phyloP scores from a whole-genome alignment of 2,329 filamentous ascomycete genomes.

The Dactylellina leptospora region DNA sequence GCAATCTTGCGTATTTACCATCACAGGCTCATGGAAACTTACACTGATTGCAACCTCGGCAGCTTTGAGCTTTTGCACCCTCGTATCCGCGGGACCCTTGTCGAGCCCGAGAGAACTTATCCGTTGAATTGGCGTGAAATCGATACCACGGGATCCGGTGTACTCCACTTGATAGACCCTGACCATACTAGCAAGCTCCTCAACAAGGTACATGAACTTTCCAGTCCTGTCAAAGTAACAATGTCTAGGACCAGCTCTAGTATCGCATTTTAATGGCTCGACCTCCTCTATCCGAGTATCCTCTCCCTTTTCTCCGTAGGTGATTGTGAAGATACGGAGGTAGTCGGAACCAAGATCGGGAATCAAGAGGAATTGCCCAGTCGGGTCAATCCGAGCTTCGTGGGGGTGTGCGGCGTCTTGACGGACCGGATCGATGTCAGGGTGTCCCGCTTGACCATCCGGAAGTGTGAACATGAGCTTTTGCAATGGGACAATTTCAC shows the following conservation, averaged over 20 bases:
- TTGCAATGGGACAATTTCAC: slow-evolving; percentile 45
- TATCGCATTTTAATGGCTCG: slow-evolving; percentile 62
- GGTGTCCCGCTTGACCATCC: slow-evolving; percentile 45
- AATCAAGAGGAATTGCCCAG: slow-evolving; percentile 69
- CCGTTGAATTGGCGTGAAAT: slow-evolving; percentile 61
- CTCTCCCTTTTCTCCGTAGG: slow-evolving; percentile 49
- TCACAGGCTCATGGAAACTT: slow-evolving; percentile 58
- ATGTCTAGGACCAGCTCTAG: slow-evolving; percentile 73
- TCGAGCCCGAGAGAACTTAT: slow-evolving; percentile 63
- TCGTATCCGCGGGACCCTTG: slow-evolving; percentile 43
- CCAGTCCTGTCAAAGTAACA: slow-evolving; percentile 65
- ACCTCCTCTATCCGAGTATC: slow-evolving; percentile 60
- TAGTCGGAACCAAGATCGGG: slow-evolving; percentile 74
- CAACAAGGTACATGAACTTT: slow-evolving; percentile 67
- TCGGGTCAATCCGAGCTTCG: slow-evolving; percentile 72
- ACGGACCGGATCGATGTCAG: slow-evolving; percentile 59
- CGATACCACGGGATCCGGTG: slow-evolving; percentile 57
- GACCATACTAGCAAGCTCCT: slow-evolving; percentile 70
- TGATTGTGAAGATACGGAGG: slow-evolving; percentile 68
- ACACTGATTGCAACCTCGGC: slow-evolving; percentile 70
- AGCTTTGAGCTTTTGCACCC: slow-evolving; percentile 60
- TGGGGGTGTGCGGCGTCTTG: slow-evolving; percentile 72
- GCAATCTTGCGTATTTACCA: neutral
- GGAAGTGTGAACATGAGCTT: slow-evolving; percentile 36
- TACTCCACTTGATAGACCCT: slow-evolving; percentile 69